phyloP scores from a whole-genome alignment of 305 asterid species.

The Stenogyne calaminthoides region DNA sequence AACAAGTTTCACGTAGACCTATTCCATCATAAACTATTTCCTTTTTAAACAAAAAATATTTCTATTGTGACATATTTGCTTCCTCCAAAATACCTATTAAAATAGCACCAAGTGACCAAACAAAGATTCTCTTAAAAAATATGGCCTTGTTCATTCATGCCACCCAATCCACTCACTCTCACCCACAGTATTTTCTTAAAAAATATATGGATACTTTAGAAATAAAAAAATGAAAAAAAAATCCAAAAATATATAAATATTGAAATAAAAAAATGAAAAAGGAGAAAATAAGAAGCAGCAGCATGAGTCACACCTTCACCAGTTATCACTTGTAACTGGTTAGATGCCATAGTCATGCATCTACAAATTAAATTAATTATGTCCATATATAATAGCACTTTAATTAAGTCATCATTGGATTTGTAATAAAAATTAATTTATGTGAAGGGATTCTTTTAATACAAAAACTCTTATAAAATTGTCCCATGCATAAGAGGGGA shows the following conservation, averaged over 20 bases:
- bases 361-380: not conserved
- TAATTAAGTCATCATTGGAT: not conserved
- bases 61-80: not conserved
- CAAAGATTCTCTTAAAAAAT: constrained; percentile 9
- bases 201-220: not conserved
- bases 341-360: constrained; percentile 7
- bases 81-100: not conserved
- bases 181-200: not conserved
- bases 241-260: not conserved
- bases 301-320: constrained; percentile 26
- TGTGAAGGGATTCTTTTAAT: too few species aligned
- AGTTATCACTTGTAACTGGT: not conserved
- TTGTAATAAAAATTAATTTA: too few species aligned
- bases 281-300: not conserved
- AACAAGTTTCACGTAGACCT: too few species aligned
- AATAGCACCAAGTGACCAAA: not conserved
- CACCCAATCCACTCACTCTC: not conserved
- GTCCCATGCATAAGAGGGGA: too few species aligned
- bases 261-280: not conserved
- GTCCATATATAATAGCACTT: not conserved
- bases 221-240: not conserved
- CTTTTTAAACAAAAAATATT: not conserved
- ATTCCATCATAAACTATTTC: too few species aligned
- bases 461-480: too few species aligned
- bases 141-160: not conserved